A percentile compares a stretch with the other conserved stretches of the same genome.
Conservation (phyloP, 1,284 basidiomycete genomes). For the Cutaneotrichosporon sp. region DNA sequence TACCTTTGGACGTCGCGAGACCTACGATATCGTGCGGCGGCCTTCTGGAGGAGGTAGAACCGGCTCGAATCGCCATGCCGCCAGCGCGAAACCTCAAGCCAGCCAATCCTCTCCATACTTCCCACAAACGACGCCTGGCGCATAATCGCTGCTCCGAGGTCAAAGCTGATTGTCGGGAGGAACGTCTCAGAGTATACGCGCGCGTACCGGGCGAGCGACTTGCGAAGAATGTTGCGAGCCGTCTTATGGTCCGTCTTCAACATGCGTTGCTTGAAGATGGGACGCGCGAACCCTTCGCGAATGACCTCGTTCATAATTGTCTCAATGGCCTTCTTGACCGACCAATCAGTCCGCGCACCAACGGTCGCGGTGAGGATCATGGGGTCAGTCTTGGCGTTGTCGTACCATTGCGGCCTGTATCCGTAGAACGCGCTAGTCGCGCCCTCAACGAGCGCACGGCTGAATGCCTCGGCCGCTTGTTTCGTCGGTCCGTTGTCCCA, state of each 20-base stretch:
- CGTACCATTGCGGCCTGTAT: neutral
- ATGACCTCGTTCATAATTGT: neutral
- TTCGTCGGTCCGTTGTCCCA: neutral
- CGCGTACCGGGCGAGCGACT: neutral
- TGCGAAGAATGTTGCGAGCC: neutral
- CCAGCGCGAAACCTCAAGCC: slow-evolving; percentile 26
- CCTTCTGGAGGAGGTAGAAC: slow-evolving; percentile 24
- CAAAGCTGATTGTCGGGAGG: slow-evolving; percentile 16
- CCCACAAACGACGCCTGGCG: slow-evolving; percentile 33
- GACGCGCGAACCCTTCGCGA: neutral
- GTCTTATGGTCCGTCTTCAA: neutral
- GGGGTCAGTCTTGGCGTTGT: neutral
- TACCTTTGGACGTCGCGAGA: neutral
- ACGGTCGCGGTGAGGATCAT: neutral
- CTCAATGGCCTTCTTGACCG: neutral
- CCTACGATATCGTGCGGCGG: slow-evolving; percentile 37
- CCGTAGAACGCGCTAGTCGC: neutral
- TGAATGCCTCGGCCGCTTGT: neutral
- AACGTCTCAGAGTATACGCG: slow-evolving; percentile 6
- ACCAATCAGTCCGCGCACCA: neutral
- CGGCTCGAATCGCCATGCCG: slow-evolving; percentile 3
- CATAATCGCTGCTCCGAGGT: slow-evolving; percentile 27
- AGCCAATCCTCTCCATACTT: slow-evolving; percentile 33
- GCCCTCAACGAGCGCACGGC: neutral
- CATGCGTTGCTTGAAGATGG: neutral